These are phyloP conservation scores for Malassezia cuniculi DNA, from an alignment of 1,284 basidiomycete genomes.

Conservation along the genomic window DNA sequence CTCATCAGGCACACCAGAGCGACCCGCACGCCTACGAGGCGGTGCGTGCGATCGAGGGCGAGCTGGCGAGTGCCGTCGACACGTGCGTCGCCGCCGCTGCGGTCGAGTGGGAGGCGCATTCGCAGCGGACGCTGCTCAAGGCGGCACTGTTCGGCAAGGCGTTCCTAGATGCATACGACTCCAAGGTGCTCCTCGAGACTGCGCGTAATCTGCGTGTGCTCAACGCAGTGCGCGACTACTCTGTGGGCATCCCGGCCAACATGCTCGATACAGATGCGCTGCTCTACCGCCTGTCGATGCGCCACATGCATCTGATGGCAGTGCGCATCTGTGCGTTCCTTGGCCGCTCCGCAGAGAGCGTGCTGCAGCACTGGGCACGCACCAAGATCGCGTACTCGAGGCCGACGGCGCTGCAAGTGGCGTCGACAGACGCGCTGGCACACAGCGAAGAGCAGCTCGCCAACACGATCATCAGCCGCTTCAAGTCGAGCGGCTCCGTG, in stretches of 20 bases:
- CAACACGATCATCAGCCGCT: conserved; percentile 12
- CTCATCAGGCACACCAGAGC: conserved; percentile 67
- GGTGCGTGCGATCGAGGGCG: conserved; percentile 68
- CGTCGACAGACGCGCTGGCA: conserved; percentile 13
- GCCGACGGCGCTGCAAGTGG: conserved; percentile 14
- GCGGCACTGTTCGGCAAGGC: conserved; percentile 89
- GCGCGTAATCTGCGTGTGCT: conserved; percentile 85
- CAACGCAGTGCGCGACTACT: conserved; percentile 77
- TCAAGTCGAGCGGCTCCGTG: conserved; percentile 47
- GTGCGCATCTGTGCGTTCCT: conserved; percentile 79
- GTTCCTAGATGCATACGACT: conserved; percentile 82
- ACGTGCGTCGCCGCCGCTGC: conserved; percentile 87
- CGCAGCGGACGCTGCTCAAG: conserved; percentile 71
- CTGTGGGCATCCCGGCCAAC: conserved; percentile 80
- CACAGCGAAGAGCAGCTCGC: conserved; percentile 64
- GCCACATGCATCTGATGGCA: conserved; percentile 79
- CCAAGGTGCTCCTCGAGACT: conserved; percentile 77
- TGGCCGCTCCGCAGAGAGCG: conserved; percentile 66
- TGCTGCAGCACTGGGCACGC: conserved; percentile 89
- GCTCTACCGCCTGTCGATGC: conserved; percentile 66
- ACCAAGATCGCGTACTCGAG: conserved; percentile 70
- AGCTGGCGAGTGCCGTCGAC: conserved; percentile 70
- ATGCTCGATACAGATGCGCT: conserved; percentile 52
- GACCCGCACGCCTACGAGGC: conserved; percentile 85
- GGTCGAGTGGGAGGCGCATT: conserved; percentile 73